Evolutionary conservation across 257 asterid species (phyloP), one percentile per base, ranked within the genome.

Genomic region (Ligustrum vulgare): DNA sequence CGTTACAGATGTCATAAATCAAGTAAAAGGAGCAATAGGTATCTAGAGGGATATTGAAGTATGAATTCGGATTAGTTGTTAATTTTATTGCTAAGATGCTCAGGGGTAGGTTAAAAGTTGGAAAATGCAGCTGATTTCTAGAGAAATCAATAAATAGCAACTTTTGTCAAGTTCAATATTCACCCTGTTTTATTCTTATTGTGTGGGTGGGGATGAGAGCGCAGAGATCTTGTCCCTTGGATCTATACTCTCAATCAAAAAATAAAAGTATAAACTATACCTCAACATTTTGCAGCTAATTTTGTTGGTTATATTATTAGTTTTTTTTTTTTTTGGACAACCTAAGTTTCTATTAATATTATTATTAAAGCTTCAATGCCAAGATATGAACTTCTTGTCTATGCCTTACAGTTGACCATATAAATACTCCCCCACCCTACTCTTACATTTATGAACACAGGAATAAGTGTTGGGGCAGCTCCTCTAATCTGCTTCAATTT

Each of bases 401-500:
- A 41, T 16, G 16, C 5, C 49, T 2, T 41, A 51, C n/a, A 18
- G n/a, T 8, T 51, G 62, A 5, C 62, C 3, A 8, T 18, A n/a
- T 6, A 51, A 51, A 1, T 1, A 10, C 43, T 9, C 41, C n/a
- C n/a, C n/a, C n/a, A n/a, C n/a, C n/a, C n/a, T n/a, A n/a, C n/a
- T n/a, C n/a, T n/a, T n/a, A n/a, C n/a, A n/a, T n/a, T n/a, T n/a
- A n/a, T n/a, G n/a, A n/a, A n/a, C n/a, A n/a, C 99, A 82, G 98
- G 98, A 72, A 79, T 93, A 87, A 86, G 91, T 77, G 86, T 91
- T 72, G 98, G 98, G 80, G 83, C 85, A 85, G 89, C 86, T 73
- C 86, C 15, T 86, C 92, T 74, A 91, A 89, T 89, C 99, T 98
- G 78, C 94, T 95, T 70, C 90, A 84, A 68, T 90, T 89, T 78